phyloP scores from a whole-genome alignment of 257 asterid genomes.

The Henckelia pumila region DNA sequence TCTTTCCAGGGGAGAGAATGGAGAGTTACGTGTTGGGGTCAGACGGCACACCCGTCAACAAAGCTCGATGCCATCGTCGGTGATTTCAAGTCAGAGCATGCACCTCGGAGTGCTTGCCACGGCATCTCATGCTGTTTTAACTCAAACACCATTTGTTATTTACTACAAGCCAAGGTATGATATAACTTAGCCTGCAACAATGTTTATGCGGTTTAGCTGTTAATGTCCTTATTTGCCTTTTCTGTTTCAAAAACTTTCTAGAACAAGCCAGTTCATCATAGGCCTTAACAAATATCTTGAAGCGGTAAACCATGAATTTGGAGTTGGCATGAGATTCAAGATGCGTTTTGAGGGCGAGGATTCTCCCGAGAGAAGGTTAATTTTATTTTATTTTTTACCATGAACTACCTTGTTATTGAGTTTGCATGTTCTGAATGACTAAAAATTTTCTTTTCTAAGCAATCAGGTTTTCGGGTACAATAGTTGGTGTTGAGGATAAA shows the following conservation, averaged over 20 bases:
- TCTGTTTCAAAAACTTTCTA: slow-evolving; percentile 19
- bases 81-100: slow-evolving; percentile 87
- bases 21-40: slow-evolving; percentile 73
- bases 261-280: slow-evolving; percentile 77
- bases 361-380: slow-evolving; percentile 82
- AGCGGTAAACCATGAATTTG: slow-evolving; percentile 55
- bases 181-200: slow-evolving; percentile 13
- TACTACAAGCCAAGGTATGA: slow-evolving; percentile 77
- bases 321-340: slow-evolving; percentile 75
- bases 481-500: slow-evolving; percentile 63
- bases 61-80: slow-evolving; percentile 68
- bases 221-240: slow-evolving; percentile 5
- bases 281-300: slow-evolving; percentile 71
- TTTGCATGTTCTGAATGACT: slow-evolving; percentile 1
- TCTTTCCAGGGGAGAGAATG: slow-evolving; percentile 54
- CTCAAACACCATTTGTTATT: slow-evolving; percentile 62
- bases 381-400: slow-evolving; percentile 1
- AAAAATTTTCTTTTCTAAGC: slow-evolving; percentile 10
- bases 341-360: slow-evolving; percentile 84
- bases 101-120: slow-evolving; percentile 86
- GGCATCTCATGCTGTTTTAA: slow-evolving; percentile 68
- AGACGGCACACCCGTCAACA: slow-evolving; percentile 61
- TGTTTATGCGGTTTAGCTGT: background rate
- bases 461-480: slow-evolving; percentile 75
- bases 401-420: slow-evolving; percentile 13